Base-by-base conservation (phyloP, 192 early-diverging fungal species). In the Pilobolus umbonatus region DNA sequence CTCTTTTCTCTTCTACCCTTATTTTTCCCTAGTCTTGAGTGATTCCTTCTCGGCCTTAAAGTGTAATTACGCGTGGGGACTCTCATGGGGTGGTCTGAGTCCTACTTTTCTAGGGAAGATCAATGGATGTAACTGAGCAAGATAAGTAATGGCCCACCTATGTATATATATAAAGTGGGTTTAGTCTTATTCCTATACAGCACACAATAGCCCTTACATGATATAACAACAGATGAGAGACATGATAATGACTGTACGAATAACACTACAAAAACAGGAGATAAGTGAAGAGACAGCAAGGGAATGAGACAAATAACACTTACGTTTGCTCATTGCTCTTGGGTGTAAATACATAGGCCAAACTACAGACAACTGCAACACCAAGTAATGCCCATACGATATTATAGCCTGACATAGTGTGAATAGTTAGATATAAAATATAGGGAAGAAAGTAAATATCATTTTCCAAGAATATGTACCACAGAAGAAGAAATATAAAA, bases 131-230 rank as follows among this genome's bases (percentile, higher is more conserved):
- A 92, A 69, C 79, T 94, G 92, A 34, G 90, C 90, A 48, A 94
- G 69, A 66, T 92, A 94, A 29, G 90, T 92, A 55, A 94, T 76
- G 0, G 87, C 89, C 92, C 92, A 94, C 89, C 87, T 92, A 65
- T 61, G 15, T 30, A 47, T 4, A 62, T 30, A 55, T 42, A 39
- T 5, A 28, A 32, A 60, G 22, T 40, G 25, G 28, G 17, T 15
- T 12, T 4, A 12, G 0, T 35, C 9, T 2, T 29, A 26, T 51
- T 57, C 21, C 14, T 29, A 31, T 45, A 53, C 12, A 34, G 10
- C 21, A 19, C 29, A 2, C 17, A 24, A 10, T 47, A 35, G 35
- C 19, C 32, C 83, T 74, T 85, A 85, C 83, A 85, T 85, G 53
- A 80, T 57, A 50, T 79, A 85, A 48, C 80, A 82, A 22, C 76